Percentiles rank a stretch among this genome's conserved stretches.
These are phyloP conservation scores for Cutaneotrichosporon dermatis DNA, from an alignment of 1,284 basidiomycete species.

Conservation along the genomic window DNA sequence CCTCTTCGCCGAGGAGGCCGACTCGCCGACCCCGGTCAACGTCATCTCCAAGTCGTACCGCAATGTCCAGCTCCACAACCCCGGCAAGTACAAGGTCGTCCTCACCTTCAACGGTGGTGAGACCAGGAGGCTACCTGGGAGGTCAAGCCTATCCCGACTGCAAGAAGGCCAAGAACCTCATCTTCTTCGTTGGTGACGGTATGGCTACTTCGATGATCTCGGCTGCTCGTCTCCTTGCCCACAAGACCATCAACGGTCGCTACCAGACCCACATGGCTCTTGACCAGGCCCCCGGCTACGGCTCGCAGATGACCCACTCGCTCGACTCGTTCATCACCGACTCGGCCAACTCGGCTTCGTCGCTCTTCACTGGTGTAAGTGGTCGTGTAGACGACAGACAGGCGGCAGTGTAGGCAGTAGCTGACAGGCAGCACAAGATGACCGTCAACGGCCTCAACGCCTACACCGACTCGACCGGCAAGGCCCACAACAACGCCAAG, in stretches of 20 bases:
- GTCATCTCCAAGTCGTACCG: slow-evolving; percentile 48
- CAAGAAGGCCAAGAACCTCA: slow-evolving; percentile 47
- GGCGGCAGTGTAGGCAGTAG: too few relatives aligned
- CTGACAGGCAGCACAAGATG: slow-evolving; percentile 30
- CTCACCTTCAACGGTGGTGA: slow-evolving; percentile 35
- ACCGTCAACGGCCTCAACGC: slow-evolving; percentile 51
- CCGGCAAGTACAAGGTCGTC: slow-evolving; percentile 30
- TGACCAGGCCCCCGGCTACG: slow-evolving; percentile 40
- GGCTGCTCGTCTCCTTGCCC: slow-evolving; percentile 49
- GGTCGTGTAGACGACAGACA: too few relatives aligned
- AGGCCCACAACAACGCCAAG: slow-evolving; percentile 43
- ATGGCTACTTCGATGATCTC: slow-evolving; percentile 45
- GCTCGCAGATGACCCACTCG: slow-evolving; percentile 40
- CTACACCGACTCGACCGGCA: slow-evolving; percentile 37
- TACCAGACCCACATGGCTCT: slow-evolving; percentile 44
- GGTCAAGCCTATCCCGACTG: slow-evolving; percentile 37
- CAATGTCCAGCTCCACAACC: slow-evolving; percentile 41
- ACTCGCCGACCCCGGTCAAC: slow-evolving; percentile 44
- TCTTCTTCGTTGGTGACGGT: slow-evolving; percentile 49
- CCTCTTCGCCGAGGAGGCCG: slow-evolving; percentile 43
- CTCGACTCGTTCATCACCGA: slow-evolving; percentile 48
- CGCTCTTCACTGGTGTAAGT: slow-evolving; percentile 45
- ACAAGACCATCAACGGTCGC: slow-evolving; percentile 51
- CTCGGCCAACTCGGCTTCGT: slow-evolving; percentile 52
- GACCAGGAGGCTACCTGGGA: slow-evolving; percentile 35